Conservation (phyloP, 2,329 filamentous ascomycete genomes). For the Colletotrichum gloeosporioides region DNA sequence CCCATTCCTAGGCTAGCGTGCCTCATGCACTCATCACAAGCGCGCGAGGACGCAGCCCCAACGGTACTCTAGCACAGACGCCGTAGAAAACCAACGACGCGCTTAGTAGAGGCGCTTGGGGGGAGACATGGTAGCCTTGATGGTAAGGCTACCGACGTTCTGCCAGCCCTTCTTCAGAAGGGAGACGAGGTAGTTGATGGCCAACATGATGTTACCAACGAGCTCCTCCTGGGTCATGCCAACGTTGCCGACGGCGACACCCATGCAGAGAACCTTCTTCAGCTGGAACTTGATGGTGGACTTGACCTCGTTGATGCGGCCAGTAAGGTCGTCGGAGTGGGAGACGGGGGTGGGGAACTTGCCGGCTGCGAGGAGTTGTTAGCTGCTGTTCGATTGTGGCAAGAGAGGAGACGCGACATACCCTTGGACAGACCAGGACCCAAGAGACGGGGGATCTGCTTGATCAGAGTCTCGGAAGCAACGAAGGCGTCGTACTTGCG, state of each 20-base stretch:
- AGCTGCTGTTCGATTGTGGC: slow-evolving; percentile 21
- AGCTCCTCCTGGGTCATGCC: slow-evolving; percentile 96
- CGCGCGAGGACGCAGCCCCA: neutral
- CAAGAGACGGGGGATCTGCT: slow-evolving; percentile 99
- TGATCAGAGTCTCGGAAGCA: slow-evolving; percentile 96
- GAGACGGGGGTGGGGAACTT: slow-evolving; percentile 99
- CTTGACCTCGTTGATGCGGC: slow-evolving; percentile 99
- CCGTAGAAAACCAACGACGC: slow-evolving; percentile 12
- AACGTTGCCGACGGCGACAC: slow-evolving; percentile 98
- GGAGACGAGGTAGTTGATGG: slow-evolving; percentile 99
- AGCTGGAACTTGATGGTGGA: slow-evolving; percentile 99
- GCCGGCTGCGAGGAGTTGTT: slow-evolving; percentile 68
- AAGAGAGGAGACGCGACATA: slow-evolving; percentile 50
- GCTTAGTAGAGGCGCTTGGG: slow-evolving; percentile 96
- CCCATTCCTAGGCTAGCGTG: neutral
- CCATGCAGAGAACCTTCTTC: slow-evolving; percentile 99
- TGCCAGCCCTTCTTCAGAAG: slow-evolving; percentile 99
- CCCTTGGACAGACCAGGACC: slow-evolving; percentile 98
- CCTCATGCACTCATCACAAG: neutral
- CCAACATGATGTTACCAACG: slow-evolving; percentile 98
- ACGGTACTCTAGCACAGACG: slow-evolving; percentile 1
- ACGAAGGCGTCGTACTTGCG: slow-evolving; percentile 99
- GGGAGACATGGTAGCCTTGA: slow-evolving; percentile 99
- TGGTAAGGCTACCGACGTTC: slow-evolving; percentile 99
- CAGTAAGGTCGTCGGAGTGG: slow-evolving; percentile 90